Evolutionary conservation across 257 asterid genomes (phyloP), one percentile per base, ranked within the genome.

Genomic region (Ballota nigra): DNA sequence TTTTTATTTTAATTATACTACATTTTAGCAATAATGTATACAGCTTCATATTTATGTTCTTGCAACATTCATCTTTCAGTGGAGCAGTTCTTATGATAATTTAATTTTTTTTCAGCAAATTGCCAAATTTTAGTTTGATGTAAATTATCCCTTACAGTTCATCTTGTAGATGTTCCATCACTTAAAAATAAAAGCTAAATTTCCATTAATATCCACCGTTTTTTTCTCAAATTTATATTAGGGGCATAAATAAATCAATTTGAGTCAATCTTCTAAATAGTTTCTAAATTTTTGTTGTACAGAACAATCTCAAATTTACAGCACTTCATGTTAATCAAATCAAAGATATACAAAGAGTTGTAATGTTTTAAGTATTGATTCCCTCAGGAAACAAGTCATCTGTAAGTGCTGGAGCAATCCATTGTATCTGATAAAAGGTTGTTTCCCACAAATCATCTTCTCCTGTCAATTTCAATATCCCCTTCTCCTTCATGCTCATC

Each of bases 391-490:
- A 89, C 63, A 95, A 53, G 68, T 95, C 98, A 41, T 89, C 95
- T 1, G 90, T 86, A 38, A 92, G 86, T 4, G 87, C 78, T 0
- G 99, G 99, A 77, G 93, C 92, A 29, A 92, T 92, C 96, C 98
- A 91, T 75, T 92, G 96, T 70, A 90, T 90, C 83, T 92, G 98
- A 74, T 86, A 82, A 56, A 74, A 85, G 3, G 97, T 90, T 20
- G 87, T 86, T 53, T 92, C 97, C 97, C 95, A 92, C 73, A 92
- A 38, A 70, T 91, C 95, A 76, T 90, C 93, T 20, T 86, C 96
- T 26, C 83, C 97, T 31, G 65, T 72, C 57, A 76, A 82, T 33
- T 71, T 80, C 75, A 95, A 56, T 62, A 95, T 81, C 26, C 64
- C 88, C 15, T 77, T 75, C 51, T 89, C 92, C 87, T 87, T 94